Base-by-base conservation (phyloP, 768 basidiomycete genomes). In the Boletus pseudo-olivaceus region DNA sequence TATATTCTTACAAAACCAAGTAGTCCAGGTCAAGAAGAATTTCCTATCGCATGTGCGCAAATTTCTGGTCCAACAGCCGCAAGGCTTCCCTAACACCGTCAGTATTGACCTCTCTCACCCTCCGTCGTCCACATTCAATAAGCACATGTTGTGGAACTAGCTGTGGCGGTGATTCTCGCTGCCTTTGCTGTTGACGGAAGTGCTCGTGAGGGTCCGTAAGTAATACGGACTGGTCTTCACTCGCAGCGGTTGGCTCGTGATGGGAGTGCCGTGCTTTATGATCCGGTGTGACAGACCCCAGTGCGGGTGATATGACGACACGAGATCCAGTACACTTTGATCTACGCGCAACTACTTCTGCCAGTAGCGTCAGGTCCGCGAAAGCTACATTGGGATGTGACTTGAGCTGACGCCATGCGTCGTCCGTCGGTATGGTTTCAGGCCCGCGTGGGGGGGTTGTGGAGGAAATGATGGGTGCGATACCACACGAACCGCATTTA, bases 371-470 rank as follows among this genome's bases (percentile, higher is more conserved):
- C 49, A 96, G 76, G 71, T 95, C 90, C 14, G 90, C 82, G 66
- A 93, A 93, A 30, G 85, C 82, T 49, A 90, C 85, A 61, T 93
- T 94, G 2, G 93, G 93, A 70, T 96, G 93, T 11, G 84, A 82
- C 72, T 93, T 93, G 57, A 95, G 76, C 59, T 84, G 84, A 29
- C 81, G 82, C 89, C 92, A 94, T 8, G 91, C 91, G 52, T 85
- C 83, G 65, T 86, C 87, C 52, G 88, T 90, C 19, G 90, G 81
- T 34, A 93, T 87, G 7, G 80, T 84, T 50, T 85, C 82, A 23
- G 70, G 52, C 38, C 62, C 49, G 33, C 62, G 60, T 35, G 53
- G 47, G 7, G 50, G 39, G 12, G 56, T 55, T n/a, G 63, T 59
- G 49, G 68, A 61, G 27, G 67, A 57, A 33, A 61, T 62, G 27